Evolutionary conservation across 2,329 filamentous ascomycete species (phyloP), one percentile per base, ranked within the genome.

Genomic region (Fusarium chaquense): DNA sequence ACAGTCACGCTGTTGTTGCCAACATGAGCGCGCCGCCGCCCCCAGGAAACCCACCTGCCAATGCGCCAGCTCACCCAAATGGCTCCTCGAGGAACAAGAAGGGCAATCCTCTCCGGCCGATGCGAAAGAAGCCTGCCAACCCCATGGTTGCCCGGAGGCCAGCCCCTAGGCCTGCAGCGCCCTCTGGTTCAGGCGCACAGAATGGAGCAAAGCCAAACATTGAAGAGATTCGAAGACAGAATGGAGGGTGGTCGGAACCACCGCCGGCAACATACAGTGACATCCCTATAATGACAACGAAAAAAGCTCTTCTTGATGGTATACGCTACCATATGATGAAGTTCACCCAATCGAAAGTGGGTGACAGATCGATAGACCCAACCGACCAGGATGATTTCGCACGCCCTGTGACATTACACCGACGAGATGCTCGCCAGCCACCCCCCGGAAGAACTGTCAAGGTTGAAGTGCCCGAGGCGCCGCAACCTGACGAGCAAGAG

Each of bases 271-370:
- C 81, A 24, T 90, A 90, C 74, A 81, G 73, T 16, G 84, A 86
- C 41, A 85, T 85, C 72, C 93, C 93, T 16, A 85, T 98, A 20
- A 88, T 93, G 69, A 93, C 94, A 9, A 97, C 93, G 9, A 97
- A 97, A 80, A 90, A 90, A 75, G 89, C 90, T 12, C 80, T 97
- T 51, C 86, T 93, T 58, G 91, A 96, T 72, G 92, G 91, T 8
- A 82, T 97, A 62, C 91, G 95, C 50, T 90, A 94, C 75, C 96
- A 99, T 77, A 88, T 97, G 67, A 94, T 97, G 84, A 91, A 93
- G 72, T 90, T 99, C 72, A 77, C 81, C 60, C 86, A 91, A 67
- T 83, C 86, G 53, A 89, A 89, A 73, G 75, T 80, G 12, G 78
- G 77, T 22, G 83, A 83, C 66, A 91, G 91, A 72, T 86, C 89